Percentiles rank a stretch among this genome's conserved stretches.
These are phyloP conservation scores for Plenodomus biglobosus DNA, from an alignment of 2,329 filamentous ascomycete genomes.

Conservation along the genomic window DNA sequence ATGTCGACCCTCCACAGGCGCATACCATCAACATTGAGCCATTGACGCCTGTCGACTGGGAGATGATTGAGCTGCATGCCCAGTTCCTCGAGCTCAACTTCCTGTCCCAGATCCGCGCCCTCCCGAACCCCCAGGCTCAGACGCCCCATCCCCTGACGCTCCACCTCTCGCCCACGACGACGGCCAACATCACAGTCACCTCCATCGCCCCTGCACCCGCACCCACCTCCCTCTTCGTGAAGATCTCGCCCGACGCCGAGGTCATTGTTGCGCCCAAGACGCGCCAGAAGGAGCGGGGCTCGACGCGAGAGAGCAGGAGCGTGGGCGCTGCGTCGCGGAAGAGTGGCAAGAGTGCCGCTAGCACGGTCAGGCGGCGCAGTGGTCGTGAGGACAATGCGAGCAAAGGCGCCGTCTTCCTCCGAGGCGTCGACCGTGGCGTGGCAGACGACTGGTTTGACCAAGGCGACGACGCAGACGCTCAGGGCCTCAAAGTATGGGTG, in stretches of 20 bases:
- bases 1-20: slow-evolving; percentile 85
- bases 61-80: slow-evolving; percentile 96
- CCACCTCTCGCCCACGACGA: slow-evolving; percentile 92
- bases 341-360: slow-evolving; percentile 73
- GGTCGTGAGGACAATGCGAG: slow-evolving; percentile 65
- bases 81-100: slow-evolving; percentile 95
- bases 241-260: slow-evolving; percentile 90
- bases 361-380: slow-evolving; percentile 64
- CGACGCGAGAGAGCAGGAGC: slow-evolving; percentile 74
- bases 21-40: slow-evolving; percentile 98
- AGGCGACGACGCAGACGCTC: slow-evolving; percentile 51
- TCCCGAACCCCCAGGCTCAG: slow-evolving; percentile 75
- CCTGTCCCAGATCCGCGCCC: slow-evolving; percentile 84
- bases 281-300: slow-evolving; percentile 67
- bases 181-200: slow-evolving; percentile 84
- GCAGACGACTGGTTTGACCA: slow-evolving; percentile 78
- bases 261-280: slow-evolving; percentile 96
- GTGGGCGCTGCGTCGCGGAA: slow-evolving; percentile 77
- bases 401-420: slow-evolving; percentile 70
- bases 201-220: slow-evolving; percentile 76
- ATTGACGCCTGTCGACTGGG: slow-evolving; percentile 93
- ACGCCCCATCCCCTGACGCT: slow-evolving; percentile 79
- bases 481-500: slow-evolving; percentile 76
- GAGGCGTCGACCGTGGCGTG: slow-evolving; percentile 71
- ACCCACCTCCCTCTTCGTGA: slow-evolving; percentile 75